These are phyloP conservation scores for Gymnopilus dilepis DNA, from an alignment of 768 basidiomycete species.

Conservation along the genomic window DNA sequence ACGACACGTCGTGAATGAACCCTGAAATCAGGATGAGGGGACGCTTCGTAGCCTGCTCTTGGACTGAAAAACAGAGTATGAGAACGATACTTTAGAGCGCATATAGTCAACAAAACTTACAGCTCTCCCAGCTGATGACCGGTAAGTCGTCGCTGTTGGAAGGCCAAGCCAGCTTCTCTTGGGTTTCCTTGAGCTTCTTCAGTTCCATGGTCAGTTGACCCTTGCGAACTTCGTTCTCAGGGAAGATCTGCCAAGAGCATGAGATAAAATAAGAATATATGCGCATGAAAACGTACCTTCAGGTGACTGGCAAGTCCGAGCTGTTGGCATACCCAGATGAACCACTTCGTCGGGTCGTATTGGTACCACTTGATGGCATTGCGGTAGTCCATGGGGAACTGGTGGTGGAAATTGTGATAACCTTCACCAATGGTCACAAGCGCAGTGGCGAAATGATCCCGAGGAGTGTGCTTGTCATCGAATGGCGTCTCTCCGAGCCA, in stretches of 20 bases:
- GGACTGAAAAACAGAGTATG: constrained; percentile 52
- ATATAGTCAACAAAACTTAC: constrained; percentile 44
- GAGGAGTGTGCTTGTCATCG: constrained; percentile 93
- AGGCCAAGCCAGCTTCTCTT: constrained; percentile 83
- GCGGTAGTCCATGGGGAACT: constrained; percentile 97
- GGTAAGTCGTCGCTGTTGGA: constrained; percentile 75
- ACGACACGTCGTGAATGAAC: constrained; percentile 89
- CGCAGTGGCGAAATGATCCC: constrained; percentile 89
- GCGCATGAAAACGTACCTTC: constrained; percentile 47
- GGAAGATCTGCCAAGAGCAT: constrained; percentile 44
- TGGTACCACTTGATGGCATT: constrained; percentile 96
- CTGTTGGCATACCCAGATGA: constrained; percentile 66
- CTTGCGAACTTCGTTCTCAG: constrained; percentile 72
- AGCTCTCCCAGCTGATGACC: constrained; percentile 86
- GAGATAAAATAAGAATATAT: background rate
- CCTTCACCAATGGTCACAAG: constrained; percentile 93
- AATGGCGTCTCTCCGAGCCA: constrained; percentile 94
- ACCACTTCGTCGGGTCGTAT: constrained; percentile 94
- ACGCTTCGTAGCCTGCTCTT: constrained; percentile 77
- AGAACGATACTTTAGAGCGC: background rate
- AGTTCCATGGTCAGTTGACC: constrained; percentile 95
- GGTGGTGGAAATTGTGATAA: constrained; percentile 98
- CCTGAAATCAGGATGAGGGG: constrained; percentile 88
- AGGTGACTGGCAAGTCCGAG: constrained; percentile 76
- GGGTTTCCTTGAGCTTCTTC: constrained; percentile 80